Evolutionary conservation across 2,329 filamentous ascomycete species (phyloP), one percentile per base, ranked within the genome.

Genomic region (Pyricularia sp.): DNA sequence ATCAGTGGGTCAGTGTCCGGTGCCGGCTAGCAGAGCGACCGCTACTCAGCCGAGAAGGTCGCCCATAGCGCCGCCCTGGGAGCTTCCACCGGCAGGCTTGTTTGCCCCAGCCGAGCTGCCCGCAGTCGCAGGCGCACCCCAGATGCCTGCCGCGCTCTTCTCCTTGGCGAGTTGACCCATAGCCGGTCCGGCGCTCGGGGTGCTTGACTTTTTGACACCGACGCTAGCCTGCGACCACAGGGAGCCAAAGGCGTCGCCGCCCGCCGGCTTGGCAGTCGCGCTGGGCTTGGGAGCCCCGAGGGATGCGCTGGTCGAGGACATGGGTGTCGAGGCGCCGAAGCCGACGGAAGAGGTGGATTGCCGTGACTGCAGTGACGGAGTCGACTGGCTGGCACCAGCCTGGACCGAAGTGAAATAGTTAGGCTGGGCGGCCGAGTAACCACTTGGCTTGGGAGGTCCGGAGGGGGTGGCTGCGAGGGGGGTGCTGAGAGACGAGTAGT

Each of bases 121-220:
- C 23, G 61, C 23, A 64, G 82, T 70, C 65, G 88, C 83, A 20
- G 90, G 85, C 0, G 92, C 86, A 23, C 94, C 95, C 93, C 96
- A 99, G 72, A 99, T 92, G 9, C 94, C 93, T 20, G 94, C 93
- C 74, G 90, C 93, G 70, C 93, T 95, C 85, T 98, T 97, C 80
- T 97, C 93, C 83, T 97, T 97, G n/a, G 94, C 94, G 79, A 99
- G 88, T 78, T 97, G 94, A 33, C 93, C 94, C 81, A 99, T 86
- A 69, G 94, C 94, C 70, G 89, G 90, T 0, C 90, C 91, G 69
- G 89, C 85, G 68, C 84, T 82, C 11, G 85, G 83, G 2, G 88
- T 85, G 70, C 80, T 84, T 1, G 85, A 80, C 81, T 95, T 96
- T 83, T 93, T 93, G 72, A 93, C 86, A 65, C 90, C 89, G 12